Percentiles rank a stretch among this genome's conserved stretches.
Evolutionary conservation across 768 basidiomycete genomes (phyloP).

Genomic region (Thelephora aurantiotincta): DNA sequence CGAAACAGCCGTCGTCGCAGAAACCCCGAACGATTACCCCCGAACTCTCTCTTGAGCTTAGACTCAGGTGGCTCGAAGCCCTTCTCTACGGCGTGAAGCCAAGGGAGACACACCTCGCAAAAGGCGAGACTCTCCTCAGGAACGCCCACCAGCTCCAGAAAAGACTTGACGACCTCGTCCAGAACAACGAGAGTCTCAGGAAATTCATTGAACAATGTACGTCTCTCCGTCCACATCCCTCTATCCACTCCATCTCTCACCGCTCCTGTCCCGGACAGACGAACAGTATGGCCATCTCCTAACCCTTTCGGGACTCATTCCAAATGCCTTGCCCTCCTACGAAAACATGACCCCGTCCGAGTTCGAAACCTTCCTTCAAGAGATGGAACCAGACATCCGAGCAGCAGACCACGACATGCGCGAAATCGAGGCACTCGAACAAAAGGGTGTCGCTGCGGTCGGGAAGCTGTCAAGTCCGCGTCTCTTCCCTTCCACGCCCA

Average conservation of each 20-base stretch:
- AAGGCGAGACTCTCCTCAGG: conserved; percentile 40
- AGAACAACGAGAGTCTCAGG: conserved; percentile 55
- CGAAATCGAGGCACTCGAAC: conserved; percentile 59
- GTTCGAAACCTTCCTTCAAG: conserved; percentile 53
- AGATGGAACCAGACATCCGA: conserved; percentile 78
- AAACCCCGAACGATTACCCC: conserved; percentile 38
- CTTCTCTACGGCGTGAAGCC: conserved; percentile 52
- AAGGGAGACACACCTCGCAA: conserved; percentile 26
- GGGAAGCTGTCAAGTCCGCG: conserved; percentile 50
- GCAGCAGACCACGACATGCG: conserved; percentile 71
- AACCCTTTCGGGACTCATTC: conserved; percentile 50
- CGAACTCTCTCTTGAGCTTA: conserved; percentile 53
- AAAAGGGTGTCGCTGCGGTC: conserved; percentile 56
- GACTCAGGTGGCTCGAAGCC: conserved; percentile 71
- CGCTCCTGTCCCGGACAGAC: conserved; percentile 26
- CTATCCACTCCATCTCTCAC: conserved; percentile 1
- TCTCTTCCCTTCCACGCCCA: not conserved
- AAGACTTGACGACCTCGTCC: conserved; percentile 40
- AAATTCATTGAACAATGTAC: conserved; percentile 66
- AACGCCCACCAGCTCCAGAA: conserved; percentile 48
- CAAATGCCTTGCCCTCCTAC: conserved; percentile 35
- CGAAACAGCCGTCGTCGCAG: conserved; percentile 10
- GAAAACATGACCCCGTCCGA: conserved; percentile 54
- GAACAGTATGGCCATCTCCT: conserved; percentile 65
- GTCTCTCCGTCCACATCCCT: conserved; percentile 12